A percentile compares a stretch with the other conserved stretches of the same genome.
phyloP scores from a whole-genome alignment of 1,139 yeast species.

The Zygosaccharomyces pseudobailii region DNA sequence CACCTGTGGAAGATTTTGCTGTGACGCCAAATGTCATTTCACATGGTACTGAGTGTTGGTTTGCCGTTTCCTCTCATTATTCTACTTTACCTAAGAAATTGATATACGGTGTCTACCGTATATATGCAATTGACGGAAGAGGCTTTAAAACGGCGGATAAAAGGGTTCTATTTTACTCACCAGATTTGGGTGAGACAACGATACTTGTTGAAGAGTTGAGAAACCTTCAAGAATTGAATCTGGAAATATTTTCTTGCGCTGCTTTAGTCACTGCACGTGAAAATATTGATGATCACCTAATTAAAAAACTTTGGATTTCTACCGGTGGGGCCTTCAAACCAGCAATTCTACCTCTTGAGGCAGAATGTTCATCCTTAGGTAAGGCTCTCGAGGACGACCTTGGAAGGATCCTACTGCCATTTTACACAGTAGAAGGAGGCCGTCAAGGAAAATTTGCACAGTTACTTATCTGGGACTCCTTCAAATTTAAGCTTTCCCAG shows the following conservation, averaged over 20 bases:
- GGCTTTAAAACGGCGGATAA: neutral
- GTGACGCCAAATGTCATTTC: neutral
- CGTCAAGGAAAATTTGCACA: neutral
- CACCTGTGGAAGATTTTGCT: neutral
- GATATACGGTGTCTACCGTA: neutral
- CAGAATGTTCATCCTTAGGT: conserved; percentile 1
- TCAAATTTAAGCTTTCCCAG: neutral
- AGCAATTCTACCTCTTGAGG: neutral
- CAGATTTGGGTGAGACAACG: conserved; percentile 2
- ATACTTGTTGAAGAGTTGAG: conserved; percentile 2
- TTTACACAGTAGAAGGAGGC: conserved; percentile 3
- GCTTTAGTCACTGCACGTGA: too few relatives aligned
- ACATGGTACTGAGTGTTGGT: neutral
- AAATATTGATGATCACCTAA: neutral
- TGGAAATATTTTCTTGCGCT: conserved; percentile 1
- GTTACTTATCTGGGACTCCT: conserved; percentile 6
- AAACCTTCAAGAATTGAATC: neutral
- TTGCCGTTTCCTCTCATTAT: neutral
- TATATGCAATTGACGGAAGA: neutral
- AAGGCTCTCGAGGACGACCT: neutral
- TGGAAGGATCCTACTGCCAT: conserved; percentile 3
- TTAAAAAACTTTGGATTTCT: conserved; percentile 3
- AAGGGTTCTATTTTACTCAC: neutral
- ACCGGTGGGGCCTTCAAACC: conserved; percentile 4
- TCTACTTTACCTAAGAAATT: neutral